These are phyloP conservation scores for Russula abietina DNA, from an alignment of 768 basidiomycete species.

Conservation along the genomic window DNA sequence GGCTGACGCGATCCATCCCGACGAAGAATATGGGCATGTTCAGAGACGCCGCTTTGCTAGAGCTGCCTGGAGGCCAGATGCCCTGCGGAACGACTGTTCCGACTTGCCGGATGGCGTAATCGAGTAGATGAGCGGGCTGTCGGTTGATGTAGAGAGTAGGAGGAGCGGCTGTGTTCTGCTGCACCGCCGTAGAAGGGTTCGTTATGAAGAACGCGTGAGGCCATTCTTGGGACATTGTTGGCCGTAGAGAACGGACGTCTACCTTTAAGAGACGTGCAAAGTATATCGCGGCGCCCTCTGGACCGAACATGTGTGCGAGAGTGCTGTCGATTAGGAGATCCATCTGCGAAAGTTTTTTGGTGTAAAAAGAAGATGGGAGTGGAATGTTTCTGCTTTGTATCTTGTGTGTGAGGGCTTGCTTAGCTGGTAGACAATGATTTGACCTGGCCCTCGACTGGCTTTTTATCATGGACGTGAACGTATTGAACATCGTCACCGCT, in stretches of 20 bases:
- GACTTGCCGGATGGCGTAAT: not conserved
- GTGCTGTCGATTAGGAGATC: constrained; percentile 7
- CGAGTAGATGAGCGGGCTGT: not conserved
- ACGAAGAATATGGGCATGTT: constrained; percentile 16
- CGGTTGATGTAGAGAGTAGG: not conserved
- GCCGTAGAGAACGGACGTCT: not conserved
- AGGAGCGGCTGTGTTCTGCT: not conserved
- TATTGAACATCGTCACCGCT: too few species aligned
- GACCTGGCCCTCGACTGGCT: too few species aligned
- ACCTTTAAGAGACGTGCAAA: not conserved
- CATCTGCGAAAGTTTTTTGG: not conserved
- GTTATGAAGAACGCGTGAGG: constrained; percentile 5
- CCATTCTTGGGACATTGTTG: not conserved
- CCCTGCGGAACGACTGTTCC: constrained; percentile 14
- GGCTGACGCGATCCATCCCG: not conserved
- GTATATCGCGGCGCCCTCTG: not conserved
- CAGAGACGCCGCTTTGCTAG: not conserved
- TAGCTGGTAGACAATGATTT: not conserved
- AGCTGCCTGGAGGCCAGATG: constrained; percentile 4
- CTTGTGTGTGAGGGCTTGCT: not conserved
- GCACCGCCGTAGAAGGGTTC: not conserved
- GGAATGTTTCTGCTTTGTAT: not conserved
- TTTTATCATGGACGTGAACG: too few species aligned
- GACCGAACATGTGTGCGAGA: constrained; percentile 7
- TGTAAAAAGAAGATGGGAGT: not conserved